phyloP scores from a whole-genome alignment of 2,329 filamentous ascomycete species.

The Shiraia bambusicola region DNA sequence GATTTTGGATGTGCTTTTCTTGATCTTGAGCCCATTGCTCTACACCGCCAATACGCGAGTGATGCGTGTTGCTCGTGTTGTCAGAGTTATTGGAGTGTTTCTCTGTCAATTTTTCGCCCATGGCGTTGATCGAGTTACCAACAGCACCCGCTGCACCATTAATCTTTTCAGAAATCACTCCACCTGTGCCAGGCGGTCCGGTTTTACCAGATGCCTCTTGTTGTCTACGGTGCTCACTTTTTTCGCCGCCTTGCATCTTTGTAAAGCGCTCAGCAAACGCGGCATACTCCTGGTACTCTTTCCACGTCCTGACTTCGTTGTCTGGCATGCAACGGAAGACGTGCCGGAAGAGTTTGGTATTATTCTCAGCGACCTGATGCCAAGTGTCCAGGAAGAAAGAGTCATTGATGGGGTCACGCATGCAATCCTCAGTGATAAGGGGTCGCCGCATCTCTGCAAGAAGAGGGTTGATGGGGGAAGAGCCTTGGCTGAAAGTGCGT shows the following conservation, averaged over 20 bases:
- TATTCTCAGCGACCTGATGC: slow-evolving; percentile 85
- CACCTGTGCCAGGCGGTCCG: slow-evolving; percentile 50
- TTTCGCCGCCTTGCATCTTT: slow-evolving; percentile 59
- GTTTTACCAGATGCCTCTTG: slow-evolving; percentile 52
- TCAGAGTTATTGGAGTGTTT: slow-evolving; percentile 28
- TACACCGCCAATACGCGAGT: slow-evolving; percentile 32
- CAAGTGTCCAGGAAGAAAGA: slow-evolving; percentile 86
- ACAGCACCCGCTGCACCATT: slow-evolving; percentile 22
- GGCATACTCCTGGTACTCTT: slow-evolving; percentile 83
- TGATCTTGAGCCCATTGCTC: slow-evolving; percentile 45
- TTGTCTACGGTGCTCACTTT: slow-evolving; percentile 54
- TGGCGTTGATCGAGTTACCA: slow-evolving; percentile 23
- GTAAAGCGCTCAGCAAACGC: slow-evolving; percentile 77
- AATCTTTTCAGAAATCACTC: slow-evolving; percentile 24
- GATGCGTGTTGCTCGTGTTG: slow-evolving; percentile 12
- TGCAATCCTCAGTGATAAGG: slow-evolving; percentile 82
- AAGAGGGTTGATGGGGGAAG: slow-evolving; percentile 51
- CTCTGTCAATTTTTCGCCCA: slow-evolving; percentile 35
- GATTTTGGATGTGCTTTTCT: slow-evolving; percentile 28
- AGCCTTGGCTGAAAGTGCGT: slow-evolving; percentile 54
- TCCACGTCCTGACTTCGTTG: slow-evolving; percentile 89
- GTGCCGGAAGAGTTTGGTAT: slow-evolving; percentile 88
- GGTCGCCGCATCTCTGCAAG: slow-evolving; percentile 70
- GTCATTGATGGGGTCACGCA: slow-evolving; percentile 83
- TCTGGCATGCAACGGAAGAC: slow-evolving; percentile 98